phyloP scores from a whole-genome alignment of 768 basidiomycete genomes.

The Pisolithus albus region DNA sequence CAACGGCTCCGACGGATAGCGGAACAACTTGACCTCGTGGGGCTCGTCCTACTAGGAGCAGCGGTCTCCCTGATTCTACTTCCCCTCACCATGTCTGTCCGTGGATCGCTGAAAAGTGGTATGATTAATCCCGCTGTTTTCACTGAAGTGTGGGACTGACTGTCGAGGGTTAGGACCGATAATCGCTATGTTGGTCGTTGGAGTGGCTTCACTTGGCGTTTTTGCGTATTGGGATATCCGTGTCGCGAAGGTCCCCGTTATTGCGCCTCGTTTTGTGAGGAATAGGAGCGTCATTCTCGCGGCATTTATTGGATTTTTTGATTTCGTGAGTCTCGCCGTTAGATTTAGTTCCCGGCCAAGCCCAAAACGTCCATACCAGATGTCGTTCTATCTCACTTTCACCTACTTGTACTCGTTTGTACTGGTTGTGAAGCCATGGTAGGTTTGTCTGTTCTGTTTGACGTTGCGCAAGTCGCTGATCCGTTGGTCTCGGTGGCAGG shows the following conservation, averaged over 20 bases:
- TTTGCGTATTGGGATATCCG: conserved; percentile 44
- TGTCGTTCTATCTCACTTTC: conserved; percentile 62
- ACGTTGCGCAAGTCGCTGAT: conserved; percentile 9
- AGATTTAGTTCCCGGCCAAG: conserved; percentile 27
- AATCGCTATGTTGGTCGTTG: conserved; percentile 46
- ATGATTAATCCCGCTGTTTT: conserved; percentile 5
- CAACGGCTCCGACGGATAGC: conserved; percentile 15
- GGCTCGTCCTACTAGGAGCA: conserved; percentile 44
- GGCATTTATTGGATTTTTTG: conserved; percentile 54
- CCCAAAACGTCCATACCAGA: conserved; percentile 30
- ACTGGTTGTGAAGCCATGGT: conserved; percentile 46
- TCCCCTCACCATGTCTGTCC: conserved; percentile 43
- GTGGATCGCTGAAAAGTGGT: conserved; percentile 42
- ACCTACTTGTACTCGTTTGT: conserved; percentile 72
- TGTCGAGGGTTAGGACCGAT: conserved; percentile 34
- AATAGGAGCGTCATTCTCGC: conserved; percentile 57
- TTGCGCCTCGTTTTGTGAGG: conserved; percentile 50
- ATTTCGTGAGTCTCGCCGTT: conserved; percentile 39
- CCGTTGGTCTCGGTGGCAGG: conserved; percentile 31
- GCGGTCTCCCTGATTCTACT: conserved; percentile 47
- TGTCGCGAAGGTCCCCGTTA: conserved; percentile 50
- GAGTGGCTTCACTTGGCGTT: conserved; percentile 36
- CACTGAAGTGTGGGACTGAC: conserved; percentile 8
- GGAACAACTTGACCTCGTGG: conserved; percentile 41
- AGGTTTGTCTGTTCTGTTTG: not conserved